A percentile compares a stretch with the other conserved stretches of the same genome.
These are phyloP conservation scores for Adiantum capillusveneris DNA, from an alignment of 75 land plant genomes.

Conservation along the genomic window DNA sequence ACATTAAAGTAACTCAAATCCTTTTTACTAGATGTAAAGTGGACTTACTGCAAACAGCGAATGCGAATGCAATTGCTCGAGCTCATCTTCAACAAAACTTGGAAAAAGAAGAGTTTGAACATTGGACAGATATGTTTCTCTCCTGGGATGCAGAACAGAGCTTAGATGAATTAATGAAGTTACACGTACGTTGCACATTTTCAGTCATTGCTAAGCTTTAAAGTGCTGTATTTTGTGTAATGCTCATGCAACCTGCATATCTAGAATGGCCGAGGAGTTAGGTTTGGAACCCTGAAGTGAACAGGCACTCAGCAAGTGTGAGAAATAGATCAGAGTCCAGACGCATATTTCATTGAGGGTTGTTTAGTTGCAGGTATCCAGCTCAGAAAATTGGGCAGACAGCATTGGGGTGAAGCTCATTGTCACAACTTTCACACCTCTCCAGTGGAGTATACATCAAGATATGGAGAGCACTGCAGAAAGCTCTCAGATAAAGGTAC, in stretches of 20 bases:
- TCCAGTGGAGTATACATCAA: background rate
- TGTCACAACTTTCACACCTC: background rate
- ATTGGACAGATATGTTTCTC: background rate
- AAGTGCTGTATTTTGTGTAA: no score
- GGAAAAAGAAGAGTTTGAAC: background rate
- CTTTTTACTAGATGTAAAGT: constrained; percentile 16
- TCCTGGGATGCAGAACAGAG: background rate
- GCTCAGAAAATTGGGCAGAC: background rate
- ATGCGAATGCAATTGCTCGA: constrained; percentile 23
- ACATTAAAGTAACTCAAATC: background rate
- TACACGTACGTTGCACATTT: background rate
- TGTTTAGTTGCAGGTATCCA: background rate
- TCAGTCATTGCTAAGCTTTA: no score
- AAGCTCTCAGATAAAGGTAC: background rate
- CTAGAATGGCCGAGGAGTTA: no score
- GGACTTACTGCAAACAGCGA: constrained; percentile 20
- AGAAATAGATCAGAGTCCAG: no score
- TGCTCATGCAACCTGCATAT: no score
- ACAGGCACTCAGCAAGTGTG: no score
- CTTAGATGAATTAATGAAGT: background rate
- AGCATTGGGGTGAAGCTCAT: constrained; percentile 5
- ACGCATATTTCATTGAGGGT: no score
- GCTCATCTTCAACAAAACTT: constrained; percentile 3
- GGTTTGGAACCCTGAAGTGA: no score
- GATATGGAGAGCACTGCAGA: background rate